A percentile compares a stretch with the other conserved stretches of the same genome.
phyloP scores from a whole-genome alignment of 306 rosid species.

The Lathyrus oleraceus region DNA sequence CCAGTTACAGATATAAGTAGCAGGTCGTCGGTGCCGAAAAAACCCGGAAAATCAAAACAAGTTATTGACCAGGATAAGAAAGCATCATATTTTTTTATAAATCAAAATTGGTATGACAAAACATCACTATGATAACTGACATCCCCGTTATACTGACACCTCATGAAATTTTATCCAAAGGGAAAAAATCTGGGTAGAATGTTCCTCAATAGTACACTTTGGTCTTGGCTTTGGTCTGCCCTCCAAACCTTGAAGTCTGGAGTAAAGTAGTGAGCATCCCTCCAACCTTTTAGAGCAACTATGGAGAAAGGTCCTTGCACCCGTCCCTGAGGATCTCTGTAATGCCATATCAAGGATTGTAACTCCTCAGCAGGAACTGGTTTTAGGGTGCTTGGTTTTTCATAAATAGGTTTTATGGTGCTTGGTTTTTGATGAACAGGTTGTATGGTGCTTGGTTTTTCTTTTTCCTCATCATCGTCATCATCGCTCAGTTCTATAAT shows the following conservation, averaged over 20 bases:
- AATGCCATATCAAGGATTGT: slow-evolving; percentile 55
- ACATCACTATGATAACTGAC: not conserved
- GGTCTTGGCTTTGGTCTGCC: slow-evolving; percentile 48
- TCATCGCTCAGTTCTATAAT: slow-evolving; percentile 65
- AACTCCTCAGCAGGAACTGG: slow-evolving; percentile 31
- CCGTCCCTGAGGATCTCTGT: slow-evolving; percentile 68
- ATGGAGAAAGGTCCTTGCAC: slow-evolving; percentile 79
- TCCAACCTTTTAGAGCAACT: slow-evolving; percentile 62
- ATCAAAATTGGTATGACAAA: not conserved
- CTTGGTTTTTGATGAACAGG: slow-evolving; percentile 25
- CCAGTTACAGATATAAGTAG: not conserved
- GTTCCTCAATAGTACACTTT: slow-evolving; percentile 52
- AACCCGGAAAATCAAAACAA: not conserved
- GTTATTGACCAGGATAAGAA: not conserved
- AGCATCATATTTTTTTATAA: not conserved
- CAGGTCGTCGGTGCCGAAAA: not conserved
- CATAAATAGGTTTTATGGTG: not conserved
- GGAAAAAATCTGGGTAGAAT: slow-evolving; percentile 46
- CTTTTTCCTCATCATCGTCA: slow-evolving; percentile 40
- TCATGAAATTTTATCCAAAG: not conserved
- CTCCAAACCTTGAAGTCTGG: slow-evolving; percentile 81
- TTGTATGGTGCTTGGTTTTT: slow-evolving; percentile 30
- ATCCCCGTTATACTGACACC: not conserved
- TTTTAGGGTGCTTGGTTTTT: slow-evolving; percentile 5
- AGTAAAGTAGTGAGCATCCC: slow-evolving; percentile 61